Evolutionary conservation across 192 early-diverging fungal genomes (phyloP).

Genomic region (Cetraspora pellucida): DNA sequence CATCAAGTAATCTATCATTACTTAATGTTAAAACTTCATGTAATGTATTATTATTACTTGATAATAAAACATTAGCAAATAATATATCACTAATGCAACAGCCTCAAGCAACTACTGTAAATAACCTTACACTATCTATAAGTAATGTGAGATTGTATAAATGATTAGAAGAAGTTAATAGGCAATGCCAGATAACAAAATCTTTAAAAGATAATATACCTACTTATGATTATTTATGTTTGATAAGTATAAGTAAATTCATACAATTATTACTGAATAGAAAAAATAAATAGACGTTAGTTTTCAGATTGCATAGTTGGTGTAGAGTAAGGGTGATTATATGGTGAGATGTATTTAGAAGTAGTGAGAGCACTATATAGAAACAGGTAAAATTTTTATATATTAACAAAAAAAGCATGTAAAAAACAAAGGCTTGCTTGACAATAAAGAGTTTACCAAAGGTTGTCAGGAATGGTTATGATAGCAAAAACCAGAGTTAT

Average conservation of each 20-base stretch:
- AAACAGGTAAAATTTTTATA: neutral
- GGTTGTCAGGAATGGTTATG: neutral
- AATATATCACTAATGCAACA: neutral
- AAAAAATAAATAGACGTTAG: too few relatives aligned
- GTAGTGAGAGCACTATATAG: neutral
- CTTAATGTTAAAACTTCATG: too few relatives aligned
- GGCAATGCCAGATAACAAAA: neutral
- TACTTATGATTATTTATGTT: neutral
- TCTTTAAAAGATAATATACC: neutral
- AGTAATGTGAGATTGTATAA: neutral
- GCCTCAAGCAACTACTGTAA: neutral
- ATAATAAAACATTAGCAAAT: neutral
- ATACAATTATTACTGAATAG: neutral
- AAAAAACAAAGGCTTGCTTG: neutral
- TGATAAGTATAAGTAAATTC: neutral
- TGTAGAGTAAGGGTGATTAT: too few relatives aligned
- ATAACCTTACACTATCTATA: neutral
- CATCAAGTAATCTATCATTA: too few relatives aligned
- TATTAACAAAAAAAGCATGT: conserved; percentile 12
- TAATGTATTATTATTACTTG: too few relatives aligned
- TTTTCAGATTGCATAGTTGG: too few relatives aligned
- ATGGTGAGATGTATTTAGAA: too few relatives aligned
- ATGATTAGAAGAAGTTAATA: neutral
- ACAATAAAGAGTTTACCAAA: neutral
- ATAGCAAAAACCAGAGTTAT: neutral